These are phyloP conservation scores for Beta corolliflora DNA, from an alignment of 179 eudicot species.

Conservation along the genomic window DNA sequence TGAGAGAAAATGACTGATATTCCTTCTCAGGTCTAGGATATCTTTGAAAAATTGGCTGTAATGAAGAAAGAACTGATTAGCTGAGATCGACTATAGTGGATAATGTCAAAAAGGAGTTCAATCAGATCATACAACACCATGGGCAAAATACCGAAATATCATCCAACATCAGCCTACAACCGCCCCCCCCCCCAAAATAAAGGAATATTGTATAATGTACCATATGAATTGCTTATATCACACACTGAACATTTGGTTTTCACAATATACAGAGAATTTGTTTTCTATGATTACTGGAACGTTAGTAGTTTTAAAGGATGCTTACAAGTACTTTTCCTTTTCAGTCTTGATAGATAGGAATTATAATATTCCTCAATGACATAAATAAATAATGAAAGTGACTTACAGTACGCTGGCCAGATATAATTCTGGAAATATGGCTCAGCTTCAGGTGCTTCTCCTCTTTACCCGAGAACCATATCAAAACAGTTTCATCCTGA, in stretches of 20 bases:
- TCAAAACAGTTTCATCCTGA: constrained; percentile 91
- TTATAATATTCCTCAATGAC: background rate
- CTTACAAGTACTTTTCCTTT: background rate
- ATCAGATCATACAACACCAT: background rate
- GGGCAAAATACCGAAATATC: background rate
- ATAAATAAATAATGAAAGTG: constrained; percentile 13
- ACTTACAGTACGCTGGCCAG: constrained; percentile 99
- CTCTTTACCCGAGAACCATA: constrained; percentile 97
- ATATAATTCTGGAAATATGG: constrained; percentile 89
- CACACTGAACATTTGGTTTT: background rate
- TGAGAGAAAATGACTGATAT: constrained; percentile 94
- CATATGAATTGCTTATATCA: background rate
- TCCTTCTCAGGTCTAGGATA: constrained; percentile 98
- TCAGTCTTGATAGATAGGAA: background rate
- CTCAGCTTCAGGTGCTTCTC: constrained; percentile 90
- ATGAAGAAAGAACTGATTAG: constrained; percentile 22
- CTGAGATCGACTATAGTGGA: background rate
- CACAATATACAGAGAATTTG: background rate
- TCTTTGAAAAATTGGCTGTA: constrained; percentile 94
- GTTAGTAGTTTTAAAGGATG: background rate
- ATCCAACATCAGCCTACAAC: background rate
- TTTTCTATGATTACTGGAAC: background rate
- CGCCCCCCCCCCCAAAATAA: background rate
- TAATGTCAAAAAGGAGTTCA: background rate
- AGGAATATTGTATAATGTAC: background rate